A percentile compares a stretch with the other conserved stretches of the same genome.
phyloP scores from a whole-genome alignment of 2,329 filamentous ascomycete genomes.

The Hirsutella rhossiliensis region DNA sequence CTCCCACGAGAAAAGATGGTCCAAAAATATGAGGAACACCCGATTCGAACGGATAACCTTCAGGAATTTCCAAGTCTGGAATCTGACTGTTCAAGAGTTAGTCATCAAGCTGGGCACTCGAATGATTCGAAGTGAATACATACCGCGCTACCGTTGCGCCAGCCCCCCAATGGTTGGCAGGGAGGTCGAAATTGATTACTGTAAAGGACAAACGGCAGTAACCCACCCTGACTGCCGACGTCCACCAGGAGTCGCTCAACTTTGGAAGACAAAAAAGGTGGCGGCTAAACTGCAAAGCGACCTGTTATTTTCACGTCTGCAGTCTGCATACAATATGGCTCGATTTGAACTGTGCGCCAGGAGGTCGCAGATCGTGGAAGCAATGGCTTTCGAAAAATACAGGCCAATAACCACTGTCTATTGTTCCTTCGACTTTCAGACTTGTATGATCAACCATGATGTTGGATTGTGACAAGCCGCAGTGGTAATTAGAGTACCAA shows the following conservation, averaged over 20 bases:
- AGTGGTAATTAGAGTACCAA: background rate
- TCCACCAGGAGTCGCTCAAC: too few relatives aligned
- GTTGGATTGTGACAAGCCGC: background rate
- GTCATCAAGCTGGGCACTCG: too few relatives aligned
- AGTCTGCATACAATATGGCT: too few relatives aligned
- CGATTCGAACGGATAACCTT: slow-evolving; percentile 1
- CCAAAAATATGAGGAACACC: background rate
- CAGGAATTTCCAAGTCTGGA: background rate
- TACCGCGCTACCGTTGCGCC: slow-evolving; percentile 1
- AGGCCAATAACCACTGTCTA: background rate
- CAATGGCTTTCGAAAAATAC: background rate
- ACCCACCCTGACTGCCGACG: too few relatives aligned
- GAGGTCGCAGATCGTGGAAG: background rate
- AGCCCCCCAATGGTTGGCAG: background rate
- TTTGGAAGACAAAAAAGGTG: too few relatives aligned
- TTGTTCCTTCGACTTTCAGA: background rate
- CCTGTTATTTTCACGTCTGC: too few relatives aligned
- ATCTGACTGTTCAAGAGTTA: too few relatives aligned
- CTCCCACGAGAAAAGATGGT: too few relatives aligned
- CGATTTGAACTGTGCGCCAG: background rate
- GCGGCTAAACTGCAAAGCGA: too few relatives aligned
- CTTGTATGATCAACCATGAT: background rate
- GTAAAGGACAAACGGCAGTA: too few relatives aligned
- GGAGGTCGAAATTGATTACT: too few relatives aligned
- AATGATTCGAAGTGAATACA: too few relatives aligned